These are phyloP conservation scores for Oxytropis ochrocephala DNA, from an alignment of 306 rosid genomes.

Conservation along the genomic window DNA sequence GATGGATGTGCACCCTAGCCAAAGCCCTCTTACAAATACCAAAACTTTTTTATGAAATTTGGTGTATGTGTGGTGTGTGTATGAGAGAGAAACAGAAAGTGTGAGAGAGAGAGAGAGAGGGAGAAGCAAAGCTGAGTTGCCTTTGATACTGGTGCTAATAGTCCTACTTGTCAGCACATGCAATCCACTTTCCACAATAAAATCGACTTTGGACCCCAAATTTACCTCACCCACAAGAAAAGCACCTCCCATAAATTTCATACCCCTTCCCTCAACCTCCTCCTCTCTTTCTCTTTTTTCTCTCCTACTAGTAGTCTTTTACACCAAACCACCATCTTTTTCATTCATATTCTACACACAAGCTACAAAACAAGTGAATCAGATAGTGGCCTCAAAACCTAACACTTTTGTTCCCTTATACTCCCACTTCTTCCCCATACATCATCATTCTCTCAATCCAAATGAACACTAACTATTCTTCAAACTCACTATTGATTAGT, in stretches of 20 bases:
- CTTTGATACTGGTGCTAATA: slow-evolving; percentile 73
- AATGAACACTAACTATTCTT: slow-evolving; percentile 10
- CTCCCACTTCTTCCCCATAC: background rate
- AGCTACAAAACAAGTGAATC: background rate
- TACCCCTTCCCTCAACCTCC: slow-evolving; percentile 17
- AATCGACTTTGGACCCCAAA: slow-evolving; percentile 82
- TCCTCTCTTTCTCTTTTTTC: slow-evolving; percentile 5
- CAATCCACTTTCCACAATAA: slow-evolving; percentile 93
- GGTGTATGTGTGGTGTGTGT: background rate
- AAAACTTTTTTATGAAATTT: slow-evolving; percentile 36
- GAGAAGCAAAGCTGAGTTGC: slow-evolving; percentile 68
- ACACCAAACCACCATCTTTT: slow-evolving; percentile 25
- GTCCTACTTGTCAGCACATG: slow-evolving; percentile 96
- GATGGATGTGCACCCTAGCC: too few relatives aligned
- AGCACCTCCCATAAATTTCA: slow-evolving; percentile 64
- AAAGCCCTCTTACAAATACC: slow-evolving; percentile 49
- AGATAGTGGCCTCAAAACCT: slow-evolving; percentile 8
- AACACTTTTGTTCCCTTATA: background rate
- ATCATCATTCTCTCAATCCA: slow-evolving; percentile 17
- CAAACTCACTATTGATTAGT: background rate
- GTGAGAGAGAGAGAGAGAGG: slow-evolving; percentile 6
- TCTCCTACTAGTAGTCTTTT: background rate
- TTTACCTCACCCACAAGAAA: slow-evolving; percentile 92
- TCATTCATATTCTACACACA: slow-evolving; percentile 14
- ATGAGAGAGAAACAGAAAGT: slow-evolving; percentile 14